Evolutionary conservation across 305 asterid genomes (phyloP), one percentile per base, ranked within the genome.

Genomic region (Plantago lanceolata): DNA sequence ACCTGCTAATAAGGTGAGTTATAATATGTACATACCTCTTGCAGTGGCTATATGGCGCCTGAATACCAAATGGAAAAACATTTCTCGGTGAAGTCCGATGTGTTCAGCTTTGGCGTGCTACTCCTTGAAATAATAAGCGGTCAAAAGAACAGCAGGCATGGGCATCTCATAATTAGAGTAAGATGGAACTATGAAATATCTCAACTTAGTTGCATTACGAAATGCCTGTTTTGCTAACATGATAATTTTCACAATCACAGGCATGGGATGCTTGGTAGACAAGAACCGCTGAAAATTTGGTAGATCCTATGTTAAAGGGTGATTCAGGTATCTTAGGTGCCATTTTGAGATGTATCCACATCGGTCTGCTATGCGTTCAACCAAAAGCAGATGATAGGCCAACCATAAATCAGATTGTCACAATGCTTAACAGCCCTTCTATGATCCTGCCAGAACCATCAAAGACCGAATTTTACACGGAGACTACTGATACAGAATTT

Each of bases 301-400:
- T 20, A n/a, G 57, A 52, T 20, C 57, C 33, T 1, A 12, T 52
- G 16, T 21, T 52, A 11, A 52, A 2, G 31, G 33, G 13, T 52
- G 57, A 29, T 52, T 20, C 57, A 20, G 20, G 17, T 12, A n/a
- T 52, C 33, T 29, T 29, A 12, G 28, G 57, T 20, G 57, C 14
- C 57, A 52, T 52, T 52, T 3, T 52, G n/a, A 52, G 57, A 52
- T 52, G 57, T 52, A 52, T 52, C 5, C 57, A 52, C 28, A 52
- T 52, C 17, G 33, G 57, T 20, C 17, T 20, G 6, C 19, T 52
- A 5, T 52, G 57, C 28, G 33, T 52, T 11, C 57, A 52, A 4
- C 31, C 13, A 20, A 20, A 52, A 19, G 57, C 33, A 20, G 33
- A 4, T 16, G 57, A 52, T 12, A 52, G 33, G 16, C 57, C 57